phyloP scores from a whole-genome alignment of 75 land plant species.

The Sequoiadendron giganteum region DNA sequence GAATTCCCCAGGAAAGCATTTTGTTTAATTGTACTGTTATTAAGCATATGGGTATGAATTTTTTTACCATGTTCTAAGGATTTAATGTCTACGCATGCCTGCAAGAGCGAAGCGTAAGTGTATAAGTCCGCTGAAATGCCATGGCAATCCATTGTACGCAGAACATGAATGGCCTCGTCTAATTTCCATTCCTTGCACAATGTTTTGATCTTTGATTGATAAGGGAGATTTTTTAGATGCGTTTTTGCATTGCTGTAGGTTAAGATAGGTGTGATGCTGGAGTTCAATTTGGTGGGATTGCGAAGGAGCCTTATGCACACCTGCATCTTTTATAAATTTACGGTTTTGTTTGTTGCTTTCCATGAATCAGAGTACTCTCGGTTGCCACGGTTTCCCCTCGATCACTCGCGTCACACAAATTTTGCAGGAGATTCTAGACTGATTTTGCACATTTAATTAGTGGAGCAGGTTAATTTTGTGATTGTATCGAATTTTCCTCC shows the following conservation, averaged over 20 bases:
- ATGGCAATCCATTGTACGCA: background rate
- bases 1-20: background rate
- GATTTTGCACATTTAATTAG: too few species aligned
- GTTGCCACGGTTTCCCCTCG: too few species aligned
- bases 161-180: background rate
- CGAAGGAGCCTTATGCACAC: background rate
- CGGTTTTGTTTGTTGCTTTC: background rate
- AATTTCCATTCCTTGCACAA: background rate
- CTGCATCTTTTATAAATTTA: background rate
- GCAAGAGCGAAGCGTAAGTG: background rate
- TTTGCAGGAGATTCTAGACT: too few species aligned
- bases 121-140: background rate
- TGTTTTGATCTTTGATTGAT: background rate
- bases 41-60: constrained; percentile 13
- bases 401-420: too few species aligned
- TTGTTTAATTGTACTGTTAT: background rate
- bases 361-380: background rate
- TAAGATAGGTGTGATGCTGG: background rate
- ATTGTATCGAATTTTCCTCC: too few species aligned
- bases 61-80: background rate
- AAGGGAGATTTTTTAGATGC: background rate
- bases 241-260: background rate
- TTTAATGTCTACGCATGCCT: background rate
- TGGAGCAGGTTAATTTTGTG: too few species aligned
- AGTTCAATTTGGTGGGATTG: background rate